Evolutionary conservation across 1,139 yeast genomes (phyloP), one percentile per base, ranked within the genome.

Genomic region (Blastobotrys serpentis): DNA sequence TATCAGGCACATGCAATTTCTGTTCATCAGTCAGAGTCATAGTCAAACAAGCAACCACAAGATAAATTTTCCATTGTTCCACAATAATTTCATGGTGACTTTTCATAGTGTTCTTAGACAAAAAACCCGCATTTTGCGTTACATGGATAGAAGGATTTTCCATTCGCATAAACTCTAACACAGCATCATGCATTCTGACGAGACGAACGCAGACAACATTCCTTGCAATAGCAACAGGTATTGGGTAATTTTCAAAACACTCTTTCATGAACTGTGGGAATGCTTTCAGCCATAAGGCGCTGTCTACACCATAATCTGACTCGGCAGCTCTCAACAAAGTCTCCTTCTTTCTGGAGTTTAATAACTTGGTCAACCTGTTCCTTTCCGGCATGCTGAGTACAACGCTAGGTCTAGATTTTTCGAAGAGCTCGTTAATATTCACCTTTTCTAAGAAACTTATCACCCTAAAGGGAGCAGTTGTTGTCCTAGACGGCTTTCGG

Each of bases 241-340:
- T 84, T 0, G 98, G 98, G 61, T 95, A 90, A 47, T 75, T 77
- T 52, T 82, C 88, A 57, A 87, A 89, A 54, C 94, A 81, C 1
- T 81, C 74, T 38, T 78, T 81, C 43, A 92, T 70, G 3, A 94
- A 70, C 42, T 77, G 78, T 1, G 98, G 98, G 60, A 86, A 90
- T 1, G 85, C 77, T 56, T 95, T 78, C 58, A 90, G 84, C 98
- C 98, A 94, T 19, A 94, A 71, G 0, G 98, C 96, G 1, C 95
- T 83, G 65, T 94, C 98, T 7, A 92, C 90, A 1, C 98, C 97
- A 61, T 89, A 86, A 53, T 86, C 96, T 1, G 96, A 86, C 58
- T 87, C 96, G 0, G 96, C 96, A 11, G 92, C 69, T 47, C 81
- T 75, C 0, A 86, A 73, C 19, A 94, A 68, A 1, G 86, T 77